Conservation (phyloP, 2,329 filamentous ascomycete species). For the Pestalotiopsis fici region DNA sequence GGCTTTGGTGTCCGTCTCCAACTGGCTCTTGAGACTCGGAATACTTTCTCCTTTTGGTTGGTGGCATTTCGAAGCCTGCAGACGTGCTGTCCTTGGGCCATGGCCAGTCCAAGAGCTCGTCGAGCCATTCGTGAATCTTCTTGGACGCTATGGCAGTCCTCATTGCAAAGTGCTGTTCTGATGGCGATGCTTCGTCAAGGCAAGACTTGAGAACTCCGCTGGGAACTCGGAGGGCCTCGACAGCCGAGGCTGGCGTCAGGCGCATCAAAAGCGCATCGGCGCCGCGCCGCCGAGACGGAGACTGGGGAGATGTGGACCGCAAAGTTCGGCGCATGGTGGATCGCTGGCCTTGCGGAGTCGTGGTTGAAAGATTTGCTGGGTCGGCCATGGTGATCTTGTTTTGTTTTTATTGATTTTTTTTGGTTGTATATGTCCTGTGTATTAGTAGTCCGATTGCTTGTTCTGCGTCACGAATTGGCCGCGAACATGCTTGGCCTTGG, state of each 20-base stretch:
- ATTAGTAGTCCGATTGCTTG: conserved; percentile 18
- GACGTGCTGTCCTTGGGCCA: conserved; percentile 54
- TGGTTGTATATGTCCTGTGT: conserved; percentile 13
- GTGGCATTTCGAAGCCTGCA: conserved; percentile 55
- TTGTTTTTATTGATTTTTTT: neutral
- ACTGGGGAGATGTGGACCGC: conserved; percentile 38
- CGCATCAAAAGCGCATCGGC: conserved; percentile 62
- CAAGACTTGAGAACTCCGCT: conserved; percentile 56
- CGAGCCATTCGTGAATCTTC: conserved; percentile 72
- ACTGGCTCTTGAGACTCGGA: conserved; percentile 21
- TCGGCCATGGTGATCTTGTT: conserved; percentile 29
- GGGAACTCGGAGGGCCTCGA: conserved; percentile 59
- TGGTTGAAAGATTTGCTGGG: conserved; percentile 22
- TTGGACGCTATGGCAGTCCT: conserved; percentile 71
- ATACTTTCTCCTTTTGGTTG: conserved; percentile 39
- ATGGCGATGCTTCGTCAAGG: conserved; percentile 61
- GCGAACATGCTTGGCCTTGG: conserved; percentile 8
- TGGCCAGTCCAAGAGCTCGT: conserved; percentile 65
- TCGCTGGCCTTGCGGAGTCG: conserved; percentile 36
- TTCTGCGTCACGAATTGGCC: neutral
- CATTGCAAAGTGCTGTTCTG: conserved; percentile 72
- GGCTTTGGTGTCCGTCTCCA: conserved; percentile 8
- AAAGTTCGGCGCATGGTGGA: conserved; percentile 38
- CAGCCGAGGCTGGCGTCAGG: conserved; percentile 60
- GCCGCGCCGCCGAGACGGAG: conserved; percentile 44